phyloP scores from a whole-genome alignment of 139 green algal genomes.

The Trebouxia sp. region DNA sequence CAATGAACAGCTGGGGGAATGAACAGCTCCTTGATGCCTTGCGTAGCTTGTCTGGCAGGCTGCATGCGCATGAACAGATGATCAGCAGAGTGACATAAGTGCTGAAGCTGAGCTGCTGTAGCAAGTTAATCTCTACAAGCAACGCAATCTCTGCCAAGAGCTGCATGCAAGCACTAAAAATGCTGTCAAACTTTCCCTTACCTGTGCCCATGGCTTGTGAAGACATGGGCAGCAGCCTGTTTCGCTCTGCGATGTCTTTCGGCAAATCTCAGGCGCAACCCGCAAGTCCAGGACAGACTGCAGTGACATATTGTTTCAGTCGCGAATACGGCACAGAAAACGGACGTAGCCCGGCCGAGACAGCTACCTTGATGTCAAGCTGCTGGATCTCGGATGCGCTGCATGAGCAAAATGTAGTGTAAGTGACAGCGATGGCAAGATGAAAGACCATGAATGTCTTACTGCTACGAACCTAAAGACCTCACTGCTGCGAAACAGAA shows the following conservation, averaged over 20 bases:
- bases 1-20: neutral
- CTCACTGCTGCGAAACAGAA: constrained; percentile 4
- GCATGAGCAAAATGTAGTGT: neutral
- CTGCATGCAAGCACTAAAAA: too few relatives aligned
- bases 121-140: neutral
- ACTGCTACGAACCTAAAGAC: neutral
- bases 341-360: neutral
- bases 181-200: too few relatives aligned
- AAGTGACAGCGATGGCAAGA: neutral
- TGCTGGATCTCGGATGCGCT: neutral
- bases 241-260: neutral
- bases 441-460: neutral
- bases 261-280: neutral
- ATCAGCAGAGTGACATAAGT: too few relatives aligned
- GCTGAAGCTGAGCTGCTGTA: neutral
- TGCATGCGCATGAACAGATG: neutral
- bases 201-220: neutral
- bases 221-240: neutral
- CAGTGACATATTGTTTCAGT: neutral
- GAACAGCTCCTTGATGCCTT: neutral
- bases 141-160: too few relatives aligned
- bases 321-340: neutral
- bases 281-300: constrained; percentile 21
- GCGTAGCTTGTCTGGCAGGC: neutral
- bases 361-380: constrained; percentile 1